Evolutionary conservation across 768 basidiomycete genomes (phyloP).

Genomic region (Russula ochroleuca): DNA sequence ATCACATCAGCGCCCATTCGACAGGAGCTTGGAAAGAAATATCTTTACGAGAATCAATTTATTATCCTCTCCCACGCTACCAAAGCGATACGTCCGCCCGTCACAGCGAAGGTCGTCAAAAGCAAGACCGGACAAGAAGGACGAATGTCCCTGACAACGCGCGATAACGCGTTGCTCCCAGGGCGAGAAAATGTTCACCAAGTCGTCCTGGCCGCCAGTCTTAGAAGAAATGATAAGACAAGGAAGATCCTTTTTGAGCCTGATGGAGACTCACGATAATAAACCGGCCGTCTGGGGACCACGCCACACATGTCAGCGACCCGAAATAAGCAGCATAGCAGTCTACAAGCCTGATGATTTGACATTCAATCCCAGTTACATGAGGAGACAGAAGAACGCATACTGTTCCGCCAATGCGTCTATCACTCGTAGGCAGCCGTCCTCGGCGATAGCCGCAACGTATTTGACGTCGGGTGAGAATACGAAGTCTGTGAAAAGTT

Average conservation of each 20-base stretch:
- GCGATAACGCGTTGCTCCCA: conserved; percentile 93
- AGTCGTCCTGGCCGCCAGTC: conserved; percentile 97
- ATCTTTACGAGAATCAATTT: conserved; percentile 74
- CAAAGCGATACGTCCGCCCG: conserved; percentile 88
- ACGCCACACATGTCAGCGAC: conserved; percentile 80
- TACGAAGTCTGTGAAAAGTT: conserved; percentile 60
- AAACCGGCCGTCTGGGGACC: conserved; percentile 95
- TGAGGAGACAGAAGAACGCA: conserved; percentile 30
- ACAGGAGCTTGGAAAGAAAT: conserved; percentile 3
- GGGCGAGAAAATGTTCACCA: conserved; percentile 90
- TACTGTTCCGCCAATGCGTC: conserved; percentile 85
- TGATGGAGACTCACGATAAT: conserved; percentile 56
- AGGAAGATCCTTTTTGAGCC: neutral
- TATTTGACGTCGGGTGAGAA: conserved; percentile 93
- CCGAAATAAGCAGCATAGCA: conserved; percentile 96
- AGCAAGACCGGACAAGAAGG: conserved; percentile 83
- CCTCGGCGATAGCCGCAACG: conserved; percentile 87
- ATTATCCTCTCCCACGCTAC: conserved; percentile 95
- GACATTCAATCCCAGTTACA: neutral
- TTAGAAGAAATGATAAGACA: conserved; percentile 33
- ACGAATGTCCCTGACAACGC: conserved; percentile 94
- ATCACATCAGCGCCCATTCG: neutral
- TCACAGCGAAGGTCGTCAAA: conserved; percentile 91
- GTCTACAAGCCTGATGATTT: conserved; percentile 67
- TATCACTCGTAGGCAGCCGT: conserved; percentile 86